Percentiles rank a stretch among this genome's conserved stretches.
Conservation (phyloP, 2,329 filamentous ascomycete genomes). For the Tolypocladium ophioglossoides region DNA sequence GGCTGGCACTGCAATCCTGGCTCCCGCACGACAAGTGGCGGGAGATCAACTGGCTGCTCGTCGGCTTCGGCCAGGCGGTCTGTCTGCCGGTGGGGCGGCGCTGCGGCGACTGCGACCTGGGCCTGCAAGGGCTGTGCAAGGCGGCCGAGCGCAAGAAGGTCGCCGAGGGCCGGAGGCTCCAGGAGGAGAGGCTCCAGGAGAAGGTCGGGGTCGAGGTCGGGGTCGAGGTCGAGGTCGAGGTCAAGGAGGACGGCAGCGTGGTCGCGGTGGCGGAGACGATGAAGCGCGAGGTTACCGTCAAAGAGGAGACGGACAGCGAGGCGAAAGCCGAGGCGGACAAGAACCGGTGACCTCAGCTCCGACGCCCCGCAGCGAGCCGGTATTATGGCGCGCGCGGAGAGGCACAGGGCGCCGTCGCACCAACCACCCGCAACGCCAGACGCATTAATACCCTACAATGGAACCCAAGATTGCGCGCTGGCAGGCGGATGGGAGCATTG, state of each 20-base stretch:
- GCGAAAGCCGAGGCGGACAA: neutral
- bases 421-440: neutral
- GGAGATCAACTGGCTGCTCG: conserved; percentile 83
- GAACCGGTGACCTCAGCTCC: neutral
- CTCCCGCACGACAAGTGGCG: conserved; percentile 77
- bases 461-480: neutral
- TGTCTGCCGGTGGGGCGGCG: conserved; percentile 69
- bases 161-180: conserved; percentile 39
- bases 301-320: neutral
- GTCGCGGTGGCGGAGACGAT: conserved; percentile 16
- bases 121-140: conserved; percentile 64
- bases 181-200: no score
- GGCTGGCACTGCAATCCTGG: conserved; percentile 67
- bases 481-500: neutral
- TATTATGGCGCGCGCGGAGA: no score
- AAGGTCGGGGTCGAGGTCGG: conserved; percentile 14
- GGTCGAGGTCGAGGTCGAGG: conserved; percentile 10
- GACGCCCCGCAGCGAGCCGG: neutral
- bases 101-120: conserved; percentile 81
- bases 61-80: conserved; percentile 79
- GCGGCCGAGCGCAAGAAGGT: conserved; percentile 58
- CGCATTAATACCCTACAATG: conserved; percentile 1
- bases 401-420: no score
- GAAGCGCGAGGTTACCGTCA: neutral
- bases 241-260: conserved; percentile 10